Base-by-base conservation (phyloP, 805 yeast genomes). In the Zygotorulaspora chibaensis region DNA sequence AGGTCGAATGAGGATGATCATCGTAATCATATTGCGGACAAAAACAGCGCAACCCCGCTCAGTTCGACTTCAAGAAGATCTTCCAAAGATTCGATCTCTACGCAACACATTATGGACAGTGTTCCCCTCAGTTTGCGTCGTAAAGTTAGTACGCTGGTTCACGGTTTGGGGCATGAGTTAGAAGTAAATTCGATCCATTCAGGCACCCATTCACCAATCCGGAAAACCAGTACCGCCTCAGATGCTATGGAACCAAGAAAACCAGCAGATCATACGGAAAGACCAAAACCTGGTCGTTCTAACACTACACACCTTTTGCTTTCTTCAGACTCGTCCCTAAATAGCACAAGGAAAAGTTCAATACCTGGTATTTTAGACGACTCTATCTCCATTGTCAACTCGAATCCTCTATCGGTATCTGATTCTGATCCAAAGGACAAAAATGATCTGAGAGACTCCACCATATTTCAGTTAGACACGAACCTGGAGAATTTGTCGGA, bases 401-500 rank as follows among this genome's bases (percentile, higher is more conserved):
- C 27, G 8, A 23, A 11, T 12, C 27, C 27, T 3, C 26, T 29
- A 17, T 33, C 17, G 15, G 13, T 27, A 12, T 13, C 13, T 6
- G 29, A 25, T n/a, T n/a, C 27, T 16, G 18, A 23, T 25, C 12
- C 34, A 10, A 28, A 27, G 26, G 12, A 7, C 13, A 6, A 12
- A 9, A 15, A 30, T 20, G 42, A 33, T 13, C 16, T 20, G 13
- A 29, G 13, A 7, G 34, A 29, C 6, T 38, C 38, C 3, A 29
- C 50, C 29, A 52, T 54, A 11, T 57, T 58, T 43, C 57, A 47
- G 15, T 35, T 63, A 36, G 67, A 63, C 40, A 58, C 65, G 3
- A 61, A 61, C 40, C 45, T 62, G 13, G 59, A 60, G 23, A 59
- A 62, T 38, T 40, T 59, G 8, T 53, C 62, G 1, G 65, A 58